These are phyloP conservation scores for Cornus suecica DNA, from an alignment of 148 eudicot species.

Conservation along the genomic window DNA sequence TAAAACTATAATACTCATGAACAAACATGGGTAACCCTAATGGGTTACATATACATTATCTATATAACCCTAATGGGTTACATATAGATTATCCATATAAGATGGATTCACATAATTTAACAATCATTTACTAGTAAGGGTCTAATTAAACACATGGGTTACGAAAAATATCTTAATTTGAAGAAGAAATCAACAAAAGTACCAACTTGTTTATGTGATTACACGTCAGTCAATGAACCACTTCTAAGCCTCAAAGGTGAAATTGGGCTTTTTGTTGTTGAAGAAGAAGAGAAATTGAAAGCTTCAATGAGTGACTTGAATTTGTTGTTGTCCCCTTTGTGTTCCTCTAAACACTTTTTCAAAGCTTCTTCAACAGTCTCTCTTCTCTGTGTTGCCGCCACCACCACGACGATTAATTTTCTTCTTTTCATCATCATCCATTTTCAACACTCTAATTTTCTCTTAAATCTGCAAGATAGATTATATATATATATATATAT, in stretches of 20 bases:
- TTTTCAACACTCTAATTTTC: background rate
- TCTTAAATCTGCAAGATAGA: background rate
- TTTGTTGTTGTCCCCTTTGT: conserved; percentile 42
- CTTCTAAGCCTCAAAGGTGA: conserved; percentile 24
- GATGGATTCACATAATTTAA: too few species aligned
- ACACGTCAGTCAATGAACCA: conserved; percentile 55
- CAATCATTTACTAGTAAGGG: too few species aligned
- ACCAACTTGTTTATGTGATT: background rate
- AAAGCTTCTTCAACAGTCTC: conserved; percentile 21
- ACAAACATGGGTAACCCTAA: too few species aligned
- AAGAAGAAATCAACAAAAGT: background rate
- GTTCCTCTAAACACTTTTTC: conserved; percentile 44
- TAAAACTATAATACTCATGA: too few species aligned
- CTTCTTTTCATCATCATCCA: conserved; percentile 9
- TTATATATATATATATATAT: too few species aligned
- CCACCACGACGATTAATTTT: conserved; percentile 8
- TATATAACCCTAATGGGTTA: too few species aligned
- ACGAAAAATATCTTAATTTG: background rate
- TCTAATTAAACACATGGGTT: background rate
- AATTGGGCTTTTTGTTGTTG: conserved; percentile 12
- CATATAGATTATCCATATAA: too few species aligned
- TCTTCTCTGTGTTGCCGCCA: conserved; percentile 11
- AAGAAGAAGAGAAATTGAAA: conserved; percentile 30
- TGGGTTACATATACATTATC: too few species aligned
- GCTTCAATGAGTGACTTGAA: conserved; percentile 40